Base-by-base conservation (phyloP, 768 basidiomycete species). In the Podaxis sp. region DNA sequence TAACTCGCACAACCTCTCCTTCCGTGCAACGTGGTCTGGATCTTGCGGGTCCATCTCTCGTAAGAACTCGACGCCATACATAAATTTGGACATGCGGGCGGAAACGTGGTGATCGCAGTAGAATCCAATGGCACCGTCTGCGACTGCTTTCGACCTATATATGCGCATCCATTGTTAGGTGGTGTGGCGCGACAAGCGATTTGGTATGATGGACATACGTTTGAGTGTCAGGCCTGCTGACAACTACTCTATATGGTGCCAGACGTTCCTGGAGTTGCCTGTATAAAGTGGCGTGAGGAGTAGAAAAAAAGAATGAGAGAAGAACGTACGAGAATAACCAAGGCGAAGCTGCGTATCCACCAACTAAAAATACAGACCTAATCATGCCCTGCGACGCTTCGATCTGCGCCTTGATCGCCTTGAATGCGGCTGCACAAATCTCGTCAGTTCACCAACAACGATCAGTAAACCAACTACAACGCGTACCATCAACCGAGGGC, bases 91-190 rank as follows among this genome's bases (percentile, higher is more conserved):
- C 78, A 91, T 86, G 49, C 91, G 84, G 24, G 91, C 89, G 4
- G 89, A 89, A 60, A 93, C 91, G 67, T 91, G 87, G 65, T 92
- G 91, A 68, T 92, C 91, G 66, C 88, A 89, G 73, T 91, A 92
- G 73, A 92, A 93, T 30, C 90, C 90, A 65, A 93, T 84, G 1
- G 90, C 90, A 26, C 91, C 91, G 65, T 93, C 90, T 33, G 91
- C 90, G 6, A 92, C 90, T 3, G 91, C 91, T 73, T 93, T 93
- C 17, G 91, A 91, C 13, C 90, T 92, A 66, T n/a, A 67, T 11
- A 38, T 36, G 17, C n/a, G 8, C 33, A 33, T 2, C 33, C 33
- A 33, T 33, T 33, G 10, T 33, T 33, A 33, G 33, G 10, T 33
- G 33, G 3, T 33, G 33, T 33, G 33, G 33, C 33, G 10, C 10